Evolutionary conservation across 768 basidiomycete species (phyloP), one percentile per base, ranked within the genome.

Genomic region (Boletus eberwhitei): DNA sequence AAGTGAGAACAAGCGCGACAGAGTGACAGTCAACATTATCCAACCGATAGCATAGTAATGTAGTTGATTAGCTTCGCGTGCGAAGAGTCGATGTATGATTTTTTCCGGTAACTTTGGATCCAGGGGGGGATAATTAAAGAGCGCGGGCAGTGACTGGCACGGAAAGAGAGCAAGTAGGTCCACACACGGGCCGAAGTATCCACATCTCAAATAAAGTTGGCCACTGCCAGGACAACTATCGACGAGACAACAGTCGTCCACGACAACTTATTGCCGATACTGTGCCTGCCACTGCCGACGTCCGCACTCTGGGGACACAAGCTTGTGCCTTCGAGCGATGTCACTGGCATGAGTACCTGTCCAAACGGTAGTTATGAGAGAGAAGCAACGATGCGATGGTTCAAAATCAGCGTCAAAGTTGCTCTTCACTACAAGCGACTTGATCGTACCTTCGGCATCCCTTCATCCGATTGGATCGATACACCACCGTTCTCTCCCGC

Each of bases 361-460:
- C 9, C 40, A 38, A 29, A 40, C 24, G 35, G 39, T 5, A 32
- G 31, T 50, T 19, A 22, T 26, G 32, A 2, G n/a, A 39, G 13
- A 24, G 5, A 29, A n/a, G 14, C 8, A 19, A 41, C 21, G 37
- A 34, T 22, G 36, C 16, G 9, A 32, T 40, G 39, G 14, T 8
- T 22, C n/a, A 34, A 44, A 39, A 14, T 51, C 35, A 47, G 34
- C 41, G 14, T 29, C 46, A 24, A 35, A 3, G 21, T 31, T 22
- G 32, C 1, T 52, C 32, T 17, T 43, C 35, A 19, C 5, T 6
- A 14, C 2, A 14, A 22, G 3, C 11, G 35, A 29, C 36, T 4
- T 16, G 34, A 53, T 42, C 65, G 6, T 43, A 77, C 76, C 71
- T 73, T 74, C 16, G 83, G 83, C 70, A 75, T 73, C 26, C 83